These are phyloP conservation scores for Lasiodiplodia sp. DNA, from an alignment of 2,329 filamentous ascomycete genomes.

Conservation along the genomic window DNA sequence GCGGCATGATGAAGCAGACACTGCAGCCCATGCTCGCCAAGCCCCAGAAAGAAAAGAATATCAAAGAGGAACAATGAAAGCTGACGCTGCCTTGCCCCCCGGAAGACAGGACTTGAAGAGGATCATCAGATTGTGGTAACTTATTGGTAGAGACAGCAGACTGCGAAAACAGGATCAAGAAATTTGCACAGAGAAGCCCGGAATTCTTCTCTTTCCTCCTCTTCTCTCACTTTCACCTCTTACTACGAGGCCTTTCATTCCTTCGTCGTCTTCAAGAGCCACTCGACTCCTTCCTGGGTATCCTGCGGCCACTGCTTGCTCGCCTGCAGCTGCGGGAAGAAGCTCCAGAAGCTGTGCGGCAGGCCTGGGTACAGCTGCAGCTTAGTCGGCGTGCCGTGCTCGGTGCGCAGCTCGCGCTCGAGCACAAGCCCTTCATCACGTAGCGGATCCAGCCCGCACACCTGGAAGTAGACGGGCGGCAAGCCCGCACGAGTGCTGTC, in stretches of 20 bases:
- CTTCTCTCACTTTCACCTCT: not conserved
- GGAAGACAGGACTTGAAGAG: not conserved
- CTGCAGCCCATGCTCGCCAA: conserved; percentile 13
- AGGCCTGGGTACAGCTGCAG: conserved; percentile 54
- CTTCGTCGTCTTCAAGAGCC: conserved; percentile 16
- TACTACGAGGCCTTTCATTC: not conserved
- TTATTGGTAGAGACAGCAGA: not conserved
- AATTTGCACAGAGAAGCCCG: not conserved
- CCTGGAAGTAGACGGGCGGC: conserved; percentile 59
- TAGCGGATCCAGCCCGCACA: conserved; percentile 58
- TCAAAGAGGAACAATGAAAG: conserved; percentile 19
- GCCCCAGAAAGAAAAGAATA: conserved; percentile 7
- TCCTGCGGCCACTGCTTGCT: conserved; percentile 33
- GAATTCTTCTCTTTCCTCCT: not conserved
- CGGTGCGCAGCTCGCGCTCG: conserved; percentile 55
- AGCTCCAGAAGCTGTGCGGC: conserved; percentile 51
- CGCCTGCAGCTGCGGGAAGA: conserved; percentile 41
- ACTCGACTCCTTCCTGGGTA: conserved; percentile 18
- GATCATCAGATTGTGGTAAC: conserved; percentile 23
- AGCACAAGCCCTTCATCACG: conserved; percentile 64
- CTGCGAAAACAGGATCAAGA: conserved; percentile 9
- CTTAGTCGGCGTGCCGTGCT: conserved; percentile 53
- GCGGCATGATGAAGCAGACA: conserved; percentile 23
- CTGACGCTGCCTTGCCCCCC: conserved; percentile 8
- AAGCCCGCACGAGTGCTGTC: conserved; percentile 36